Evolutionary conservation across 2,329 filamentous ascomycete species (phyloP).

Genomic region (Fusarium napiforme): DNA sequence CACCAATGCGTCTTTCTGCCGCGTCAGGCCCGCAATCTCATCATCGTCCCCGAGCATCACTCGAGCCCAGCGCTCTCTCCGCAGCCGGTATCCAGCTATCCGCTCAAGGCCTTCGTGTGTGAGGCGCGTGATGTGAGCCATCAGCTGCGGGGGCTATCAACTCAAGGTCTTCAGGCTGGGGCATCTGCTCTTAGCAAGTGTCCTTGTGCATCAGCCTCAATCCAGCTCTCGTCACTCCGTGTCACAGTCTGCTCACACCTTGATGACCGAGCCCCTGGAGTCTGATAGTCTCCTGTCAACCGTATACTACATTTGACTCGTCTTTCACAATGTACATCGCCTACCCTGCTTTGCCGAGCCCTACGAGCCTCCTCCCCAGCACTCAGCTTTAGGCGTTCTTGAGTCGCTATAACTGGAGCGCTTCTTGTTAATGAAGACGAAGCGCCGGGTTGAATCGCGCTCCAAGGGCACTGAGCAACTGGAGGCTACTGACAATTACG

Average conservation of each 20-base stretch:
- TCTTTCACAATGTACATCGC: too few species aligned
- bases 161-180: not conserved
- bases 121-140: too few species aligned
- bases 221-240: not conserved
- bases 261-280: too few species aligned
- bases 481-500: not conserved
- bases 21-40: not conserved
- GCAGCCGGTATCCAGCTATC: fast-evolving
- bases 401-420: too few species aligned
- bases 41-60: fast-evolving
- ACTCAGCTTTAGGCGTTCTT: not conserved
- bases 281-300: too few species aligned
- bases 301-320: too few species aligned
- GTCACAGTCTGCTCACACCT: not conserved
- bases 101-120: too few species aligned
- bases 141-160: not conserved
- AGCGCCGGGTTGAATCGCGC: too few species aligned
- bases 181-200: not conserved
- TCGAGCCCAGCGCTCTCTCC: not conserved
- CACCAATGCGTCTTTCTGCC: not conserved
- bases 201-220: not conserved
- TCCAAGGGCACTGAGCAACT: too few species aligned
- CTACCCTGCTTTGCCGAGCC: too few species aligned
- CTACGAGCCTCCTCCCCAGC: too few species aligned
- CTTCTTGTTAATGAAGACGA: too few species aligned